These are phyloP conservation scores for Barbarea vulgaris DNA, from an alignment of 345 rosid species.

Conservation along the genomic window DNA sequence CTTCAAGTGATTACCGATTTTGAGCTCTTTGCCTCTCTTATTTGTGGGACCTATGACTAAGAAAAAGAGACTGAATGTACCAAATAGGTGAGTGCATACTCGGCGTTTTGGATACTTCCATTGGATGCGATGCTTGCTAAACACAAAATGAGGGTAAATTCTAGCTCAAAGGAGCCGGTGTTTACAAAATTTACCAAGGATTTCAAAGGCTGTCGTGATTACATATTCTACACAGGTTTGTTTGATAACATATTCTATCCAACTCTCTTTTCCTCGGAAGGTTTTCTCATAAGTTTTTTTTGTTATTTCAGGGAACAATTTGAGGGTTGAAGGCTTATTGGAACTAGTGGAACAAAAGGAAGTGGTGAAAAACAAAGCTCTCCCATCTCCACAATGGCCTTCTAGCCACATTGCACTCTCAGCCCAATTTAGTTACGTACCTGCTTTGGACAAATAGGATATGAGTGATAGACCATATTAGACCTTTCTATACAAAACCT, in stretches of 20 bases:
- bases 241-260: neutral
- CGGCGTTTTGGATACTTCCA: neutral
- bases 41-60: neutral
- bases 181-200: neutral
- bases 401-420: neutral
- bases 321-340: neutral
- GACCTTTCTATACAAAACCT: neutral
- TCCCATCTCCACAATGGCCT: neutral
- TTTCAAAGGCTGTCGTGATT: neutral
- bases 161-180: neutral
- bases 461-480: neutral
- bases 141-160: neutral
- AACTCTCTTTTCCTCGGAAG: neutral
- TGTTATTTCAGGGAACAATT: neutral
- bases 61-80: neutral
- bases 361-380: neutral
- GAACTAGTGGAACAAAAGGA: neutral
- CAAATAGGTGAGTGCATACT: neutral
- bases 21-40: neutral
- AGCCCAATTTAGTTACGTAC: neutral
- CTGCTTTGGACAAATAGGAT: neutral
- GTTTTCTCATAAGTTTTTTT: neutral
- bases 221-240: neutral
- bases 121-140: neutral
- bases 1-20: neutral